Evolutionary conservation across 306 rosid genomes (phyloP).

Genomic region (Sicyos baderoa): DNA sequence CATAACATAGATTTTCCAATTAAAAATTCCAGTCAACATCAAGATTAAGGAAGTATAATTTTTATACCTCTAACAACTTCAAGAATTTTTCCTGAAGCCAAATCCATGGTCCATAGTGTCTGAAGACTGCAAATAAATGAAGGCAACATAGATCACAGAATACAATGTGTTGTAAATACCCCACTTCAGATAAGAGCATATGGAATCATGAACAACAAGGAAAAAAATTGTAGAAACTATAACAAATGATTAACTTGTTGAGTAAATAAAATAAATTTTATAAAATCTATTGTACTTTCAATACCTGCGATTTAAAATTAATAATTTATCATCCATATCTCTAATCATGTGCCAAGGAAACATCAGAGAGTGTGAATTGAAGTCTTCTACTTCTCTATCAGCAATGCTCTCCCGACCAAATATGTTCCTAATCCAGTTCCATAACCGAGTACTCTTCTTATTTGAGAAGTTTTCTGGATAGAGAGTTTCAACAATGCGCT

Average conservation of each 20-base stretch:
- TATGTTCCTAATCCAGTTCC: constrained; percentile 56
- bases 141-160: not conserved
- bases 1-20: not conserved
- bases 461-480: constrained; percentile 38
- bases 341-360: constrained; percentile 90
- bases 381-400: constrained; percentile 40
- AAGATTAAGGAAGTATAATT: not conserved
- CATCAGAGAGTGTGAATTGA: constrained; percentile 39
- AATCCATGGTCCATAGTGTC: constrained; percentile 62
- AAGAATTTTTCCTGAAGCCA: constrained; percentile 44
- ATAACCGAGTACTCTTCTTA: constrained; percentile 37
- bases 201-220: not conserved
- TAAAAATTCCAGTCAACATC: not conserved
- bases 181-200: not conserved
- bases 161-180: not conserved
- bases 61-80: constrained; percentile 51
- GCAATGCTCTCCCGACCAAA: constrained; percentile 47
- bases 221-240: not conserved
- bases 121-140: constrained; percentile 47
- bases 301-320: constrained; percentile 59
- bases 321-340: constrained; percentile 46
- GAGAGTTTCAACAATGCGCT: constrained; percentile 59
- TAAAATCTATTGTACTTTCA: not conserved
- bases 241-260: not conserved
- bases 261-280: not conserved